These are phyloP conservation scores for Solanum hybrid DNA, from an alignment of 305 asterid genomes.

Conservation along the genomic window DNA sequence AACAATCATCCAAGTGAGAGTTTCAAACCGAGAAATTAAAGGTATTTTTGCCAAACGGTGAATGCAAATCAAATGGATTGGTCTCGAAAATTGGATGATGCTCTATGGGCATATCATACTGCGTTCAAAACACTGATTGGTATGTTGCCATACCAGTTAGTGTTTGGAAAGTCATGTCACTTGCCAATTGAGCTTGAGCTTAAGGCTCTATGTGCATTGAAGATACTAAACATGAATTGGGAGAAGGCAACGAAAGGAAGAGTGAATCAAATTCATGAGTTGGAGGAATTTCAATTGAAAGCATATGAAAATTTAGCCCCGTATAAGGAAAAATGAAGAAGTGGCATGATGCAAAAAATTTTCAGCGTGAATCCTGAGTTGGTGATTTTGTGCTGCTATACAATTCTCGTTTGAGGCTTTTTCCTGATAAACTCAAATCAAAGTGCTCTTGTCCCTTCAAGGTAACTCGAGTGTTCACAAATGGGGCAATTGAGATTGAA, in stretches of 20 bases:
- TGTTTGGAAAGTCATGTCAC: background rate
- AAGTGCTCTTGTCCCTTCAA: background rate
- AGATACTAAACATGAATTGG: too few relatives aligned
- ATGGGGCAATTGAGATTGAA: background rate
- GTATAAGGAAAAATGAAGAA: background rate
- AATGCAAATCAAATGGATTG: too few relatives aligned
- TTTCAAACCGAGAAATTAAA: too few relatives aligned
- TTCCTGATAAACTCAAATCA: background rate
- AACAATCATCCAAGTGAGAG: too few relatives aligned
- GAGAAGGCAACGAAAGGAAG: background rate
- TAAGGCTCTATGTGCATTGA: background rate
- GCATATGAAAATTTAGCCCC: background rate
- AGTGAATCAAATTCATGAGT: background rate
- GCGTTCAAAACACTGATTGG: too few relatives aligned
- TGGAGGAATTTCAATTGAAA: background rate
- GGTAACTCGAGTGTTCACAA: background rate
- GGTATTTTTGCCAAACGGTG: too few relatives aligned
- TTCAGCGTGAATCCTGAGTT: background rate
- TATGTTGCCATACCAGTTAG: too few relatives aligned
- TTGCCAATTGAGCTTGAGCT: background rate
- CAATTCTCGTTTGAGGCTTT: background rate
- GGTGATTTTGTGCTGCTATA: background rate
- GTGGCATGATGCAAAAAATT: background rate
- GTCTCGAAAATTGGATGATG: too few relatives aligned
- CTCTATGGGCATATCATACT: too few relatives aligned